A percentile compares a stretch with the other conserved stretches of the same genome.
Evolutionary conservation across 169 alveolate genomes (phyloP).

Genomic region (Cryptosporidium ryanae): DNA sequence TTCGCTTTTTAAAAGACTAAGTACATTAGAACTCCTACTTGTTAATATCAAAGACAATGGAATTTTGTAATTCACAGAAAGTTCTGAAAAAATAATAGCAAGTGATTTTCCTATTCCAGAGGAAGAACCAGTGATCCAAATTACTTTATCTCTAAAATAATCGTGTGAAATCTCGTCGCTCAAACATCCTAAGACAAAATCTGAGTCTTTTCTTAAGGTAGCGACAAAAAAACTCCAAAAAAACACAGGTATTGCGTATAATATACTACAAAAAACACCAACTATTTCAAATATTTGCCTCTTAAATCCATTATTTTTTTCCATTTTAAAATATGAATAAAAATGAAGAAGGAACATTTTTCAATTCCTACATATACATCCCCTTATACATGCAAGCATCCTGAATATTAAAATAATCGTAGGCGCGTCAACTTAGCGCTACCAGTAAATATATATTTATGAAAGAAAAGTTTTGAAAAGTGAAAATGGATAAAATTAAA

Average conservation of each 20-base stretch:
- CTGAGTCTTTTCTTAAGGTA: constrained; percentile 46
- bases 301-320: not conserved
- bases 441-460: not conserved
- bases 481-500: constrained; percentile 41
- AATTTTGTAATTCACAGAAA: constrained; percentile 14
- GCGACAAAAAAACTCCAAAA: constrained; percentile 46
- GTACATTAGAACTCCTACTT: constrained; percentile 14
- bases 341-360: not conserved
- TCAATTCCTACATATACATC: not conserved
- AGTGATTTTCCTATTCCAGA: constrained; percentile 66
- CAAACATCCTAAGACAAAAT: constrained; percentile 56
- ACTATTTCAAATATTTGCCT: not conserved
- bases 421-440: constrained; percentile 25
- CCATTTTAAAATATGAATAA: not conserved
- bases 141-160: constrained; percentile 41
- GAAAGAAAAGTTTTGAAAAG: not conserved
- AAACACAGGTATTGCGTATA: constrained; percentile 24
- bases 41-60: constrained; percentile 31
- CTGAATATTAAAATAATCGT: constrained; percentile 3
- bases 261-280: constrained; percentile 16
- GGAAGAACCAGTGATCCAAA: constrained; percentile 72
- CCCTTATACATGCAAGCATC: constrained; percentile 1
- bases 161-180: constrained; percentile 23
- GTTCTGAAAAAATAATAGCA: constrained; percentile 20
- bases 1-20: constrained; percentile 21